A percentile compares a stretch with the other conserved stretches of the same genome.
Conservation (phyloP, 352 stramenopile genomes). For the Phytophthora citricola region DNA sequence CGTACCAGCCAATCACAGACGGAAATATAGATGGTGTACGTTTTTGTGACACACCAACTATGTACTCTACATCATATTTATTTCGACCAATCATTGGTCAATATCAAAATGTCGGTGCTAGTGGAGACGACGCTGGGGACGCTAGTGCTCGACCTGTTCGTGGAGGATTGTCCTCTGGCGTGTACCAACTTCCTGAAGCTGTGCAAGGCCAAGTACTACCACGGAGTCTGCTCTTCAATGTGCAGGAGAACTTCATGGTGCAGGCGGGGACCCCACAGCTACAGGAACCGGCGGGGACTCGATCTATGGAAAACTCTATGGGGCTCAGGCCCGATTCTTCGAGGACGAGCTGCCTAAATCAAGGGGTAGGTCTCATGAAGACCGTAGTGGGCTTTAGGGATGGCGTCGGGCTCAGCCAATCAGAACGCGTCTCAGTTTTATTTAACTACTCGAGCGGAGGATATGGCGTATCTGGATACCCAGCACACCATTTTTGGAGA, state of each 20-base stretch:
- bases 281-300: constrained; percentile 96
- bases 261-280: constrained; percentile 90
- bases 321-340: constrained; percentile 74
- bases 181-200: constrained; percentile 96
- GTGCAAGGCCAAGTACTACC: constrained; percentile 96
- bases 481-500: constrained; percentile 94
- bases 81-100: constrained; percentile 14
- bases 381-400: constrained; percentile 77
- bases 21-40: not conserved
- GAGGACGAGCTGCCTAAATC: constrained; percentile 72
- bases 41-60: too few relatives aligned
- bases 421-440: constrained; percentile 96
- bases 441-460: constrained; percentile 93
- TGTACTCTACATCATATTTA: not conserved
- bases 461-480: constrained; percentile 92
- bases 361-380: constrained; percentile 51
- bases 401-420: constrained; percentile 84
- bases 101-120: constrained; percentile 76
- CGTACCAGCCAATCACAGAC: constrained; percentile 13
- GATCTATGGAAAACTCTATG: constrained; percentile 95
- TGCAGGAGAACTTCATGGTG: constrained; percentile 96
- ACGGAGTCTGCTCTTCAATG: constrained; percentile 95
- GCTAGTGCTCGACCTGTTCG: constrained; percentile 93
- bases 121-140: constrained; percentile 92
- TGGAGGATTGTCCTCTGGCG: constrained; percentile 82